Conservation (phyloP, 768 basidiomycete species). For the Mycena metata region DNA sequence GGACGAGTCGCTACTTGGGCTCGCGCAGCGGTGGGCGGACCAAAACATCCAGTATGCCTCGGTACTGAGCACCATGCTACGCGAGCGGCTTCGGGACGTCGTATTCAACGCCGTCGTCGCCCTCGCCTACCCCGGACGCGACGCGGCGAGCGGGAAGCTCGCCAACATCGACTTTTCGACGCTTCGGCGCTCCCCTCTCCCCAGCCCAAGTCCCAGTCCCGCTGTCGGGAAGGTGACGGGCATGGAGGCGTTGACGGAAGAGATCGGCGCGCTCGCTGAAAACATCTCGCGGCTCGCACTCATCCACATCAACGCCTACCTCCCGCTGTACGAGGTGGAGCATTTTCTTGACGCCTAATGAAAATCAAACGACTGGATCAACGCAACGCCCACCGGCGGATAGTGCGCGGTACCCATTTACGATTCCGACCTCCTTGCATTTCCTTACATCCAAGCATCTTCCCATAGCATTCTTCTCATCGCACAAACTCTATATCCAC, state of each 20-base stretch:
- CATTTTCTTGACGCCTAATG: constrained; percentile 58
- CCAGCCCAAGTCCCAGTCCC: constrained; percentile 29
- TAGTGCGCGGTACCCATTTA: constrained; percentile 9
- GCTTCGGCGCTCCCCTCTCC: constrained; percentile 34
- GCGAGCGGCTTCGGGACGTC: constrained; percentile 71
- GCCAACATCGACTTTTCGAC: constrained; percentile 45
- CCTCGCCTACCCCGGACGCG: constrained; percentile 63
- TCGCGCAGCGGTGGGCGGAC: constrained; percentile 82
- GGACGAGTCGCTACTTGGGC: constrained; percentile 64
- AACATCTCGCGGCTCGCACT: constrained; percentile 79
- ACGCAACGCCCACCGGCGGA: constrained; percentile 10
- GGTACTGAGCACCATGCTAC: constrained; percentile 70
- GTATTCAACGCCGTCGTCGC: constrained; percentile 73
- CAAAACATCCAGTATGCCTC: constrained; percentile 74
- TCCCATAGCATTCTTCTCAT: constrained; percentile 15
- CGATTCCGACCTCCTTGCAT: constrained; percentile 9
- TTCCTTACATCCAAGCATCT: constrained; percentile 7
- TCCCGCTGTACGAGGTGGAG: constrained; percentile 81
- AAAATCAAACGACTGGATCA: constrained; percentile 12
- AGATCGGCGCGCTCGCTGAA: constrained; percentile 72
- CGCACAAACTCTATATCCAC: not conserved
- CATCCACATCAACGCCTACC: constrained; percentile 82
- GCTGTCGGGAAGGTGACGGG: constrained; percentile 61
- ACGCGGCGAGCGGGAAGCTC: constrained; percentile 49
- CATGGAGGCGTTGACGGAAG: constrained; percentile 79